These are phyloP conservation scores for Truncatella angustata DNA, from an alignment of 2,329 filamentous ascomycete genomes.

Conservation along the genomic window DNA sequence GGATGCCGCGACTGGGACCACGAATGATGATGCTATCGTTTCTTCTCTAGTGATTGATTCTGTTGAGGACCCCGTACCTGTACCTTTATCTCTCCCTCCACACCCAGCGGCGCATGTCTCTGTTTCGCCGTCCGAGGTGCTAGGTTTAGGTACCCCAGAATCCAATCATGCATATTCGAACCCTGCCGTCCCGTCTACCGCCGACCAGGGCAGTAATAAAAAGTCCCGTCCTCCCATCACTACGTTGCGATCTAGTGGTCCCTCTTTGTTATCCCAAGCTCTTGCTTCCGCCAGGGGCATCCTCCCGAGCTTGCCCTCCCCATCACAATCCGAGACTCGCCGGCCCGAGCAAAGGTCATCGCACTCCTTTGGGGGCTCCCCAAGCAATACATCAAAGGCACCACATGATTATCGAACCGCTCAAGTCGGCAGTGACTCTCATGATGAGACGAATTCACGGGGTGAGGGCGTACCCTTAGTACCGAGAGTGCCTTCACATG, in stretches of 20 bases:
- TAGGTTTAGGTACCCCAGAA: constrained; percentile 13
- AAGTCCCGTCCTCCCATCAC: constrained; percentile 42
- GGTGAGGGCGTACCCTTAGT: constrained; percentile 35
- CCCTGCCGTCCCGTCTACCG: constrained; percentile 18
- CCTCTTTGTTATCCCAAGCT: constrained; percentile 57
- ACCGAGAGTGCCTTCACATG: constrained; percentile 29
- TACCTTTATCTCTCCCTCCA: constrained; percentile 13
- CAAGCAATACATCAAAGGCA: constrained; percentile 19
- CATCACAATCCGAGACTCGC: constrained; percentile 23
- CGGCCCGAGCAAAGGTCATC: constrained; percentile 21
- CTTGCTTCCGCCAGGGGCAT: constrained; percentile 59
- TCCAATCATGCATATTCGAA: constrained; percentile 9
- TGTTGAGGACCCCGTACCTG: constrained; percentile 7
- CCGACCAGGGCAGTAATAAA: constrained; percentile 40
- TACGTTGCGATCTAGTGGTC: constrained; percentile 44
- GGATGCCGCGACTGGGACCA: constrained; percentile 19
- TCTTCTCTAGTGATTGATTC: constrained; percentile 23
- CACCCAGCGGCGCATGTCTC: constrained; percentile 7
- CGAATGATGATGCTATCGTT: constrained; percentile 26
- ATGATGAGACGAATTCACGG: constrained; percentile 34
- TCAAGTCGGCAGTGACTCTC: constrained; percentile 19
- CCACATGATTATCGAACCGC: constrained; percentile 16
- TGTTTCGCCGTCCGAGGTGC: constrained; percentile 9
- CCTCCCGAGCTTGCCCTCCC: constrained; percentile 17
- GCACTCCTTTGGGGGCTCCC: constrained; percentile 18